Base-by-base conservation (phyloP, 495 filamentous ascomycete species). In the Sporormia fimetaria region DNA sequence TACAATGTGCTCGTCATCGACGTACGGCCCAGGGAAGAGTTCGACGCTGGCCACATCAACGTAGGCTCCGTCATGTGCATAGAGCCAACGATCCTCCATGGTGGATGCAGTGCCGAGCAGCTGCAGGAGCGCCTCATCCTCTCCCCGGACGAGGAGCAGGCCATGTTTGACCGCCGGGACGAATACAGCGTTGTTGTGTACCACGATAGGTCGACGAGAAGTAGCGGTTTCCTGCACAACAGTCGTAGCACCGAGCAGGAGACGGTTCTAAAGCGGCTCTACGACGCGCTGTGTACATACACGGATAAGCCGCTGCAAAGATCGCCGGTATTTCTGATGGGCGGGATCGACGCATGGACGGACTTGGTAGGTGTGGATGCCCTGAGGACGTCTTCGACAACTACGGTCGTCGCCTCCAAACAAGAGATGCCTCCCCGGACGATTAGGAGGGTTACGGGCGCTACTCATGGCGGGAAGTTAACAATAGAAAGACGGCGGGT, bases 111-210 rank as follows among this genome's bases (percentile, higher is more conserved):
- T 0, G 88, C 83, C 7, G 80, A 86, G 34, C 74, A 95, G 37
- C 70, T 99, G 11, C 75, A 74, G 40, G 82, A 94, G 37, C 78
- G 80, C 21, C 71, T 95, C 42, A 72, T 94, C 8, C 64, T 95
- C 6, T 81, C 80, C 1, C 85, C 90, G 4, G 66, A 81, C 15
- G 54, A 63, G 32, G 90, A 98, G 55, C 77, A 78, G 47, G 58
- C 65, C 1, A 63, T 85, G 12, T 92, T 93, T 45, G 76, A 82
- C 25, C 69, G 70, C 34, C 73, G 90, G 17, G 69, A 90, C 47
- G 71, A 81, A 47, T 94, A 78, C 54, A 86, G 94, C 52, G 56
- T 93, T 37, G 70, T 96, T 17, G 83, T 96, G 1, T 92, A 92
- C 52, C 92, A 96, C 57, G 87, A 99, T 56, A 74, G 84, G 51